Conservation (phyloP, 2,329 filamentous ascomycete genomes). For the Tolypocladium amazonense region DNA sequence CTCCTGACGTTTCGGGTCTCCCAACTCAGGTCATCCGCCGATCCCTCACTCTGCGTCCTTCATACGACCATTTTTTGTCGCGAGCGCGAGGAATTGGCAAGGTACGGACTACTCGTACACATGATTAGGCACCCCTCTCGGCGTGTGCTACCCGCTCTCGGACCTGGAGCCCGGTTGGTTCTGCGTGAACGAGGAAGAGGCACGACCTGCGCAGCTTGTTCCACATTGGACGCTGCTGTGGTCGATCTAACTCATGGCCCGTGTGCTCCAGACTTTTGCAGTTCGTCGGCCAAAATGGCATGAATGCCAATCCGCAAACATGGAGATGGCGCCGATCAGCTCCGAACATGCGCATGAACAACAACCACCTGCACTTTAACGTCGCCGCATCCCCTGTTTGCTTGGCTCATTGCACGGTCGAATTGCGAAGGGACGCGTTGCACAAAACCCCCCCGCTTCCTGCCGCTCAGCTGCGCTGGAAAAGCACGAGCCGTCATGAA, state of each 20-base stretch:
- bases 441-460: constrained; percentile 1
- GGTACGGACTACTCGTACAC: no score
- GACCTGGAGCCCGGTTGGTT: background rate
- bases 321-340: background rate
- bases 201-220: background rate
- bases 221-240: background rate
- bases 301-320: background rate
- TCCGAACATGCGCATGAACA: background rate
- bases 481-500: constrained; percentile 2
- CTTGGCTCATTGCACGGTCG: background rate
- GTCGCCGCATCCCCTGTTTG: background rate
- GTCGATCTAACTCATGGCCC: background rate
- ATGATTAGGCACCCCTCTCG: background rate
- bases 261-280: background rate
- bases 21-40: background rate
- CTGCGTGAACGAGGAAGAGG: background rate
- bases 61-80: background rate
- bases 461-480: constrained; percentile 1
- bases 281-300: background rate
- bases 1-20: background rate
- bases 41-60: background rate
- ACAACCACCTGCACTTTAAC: background rate
- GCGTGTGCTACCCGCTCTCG: background rate
- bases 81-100: background rate
- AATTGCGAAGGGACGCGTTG: constrained; percentile 6